Evolutionary conservation across 2,329 filamentous ascomycete genomes (phyloP).

Genomic region (Sarocladiaceae sp.): DNA sequence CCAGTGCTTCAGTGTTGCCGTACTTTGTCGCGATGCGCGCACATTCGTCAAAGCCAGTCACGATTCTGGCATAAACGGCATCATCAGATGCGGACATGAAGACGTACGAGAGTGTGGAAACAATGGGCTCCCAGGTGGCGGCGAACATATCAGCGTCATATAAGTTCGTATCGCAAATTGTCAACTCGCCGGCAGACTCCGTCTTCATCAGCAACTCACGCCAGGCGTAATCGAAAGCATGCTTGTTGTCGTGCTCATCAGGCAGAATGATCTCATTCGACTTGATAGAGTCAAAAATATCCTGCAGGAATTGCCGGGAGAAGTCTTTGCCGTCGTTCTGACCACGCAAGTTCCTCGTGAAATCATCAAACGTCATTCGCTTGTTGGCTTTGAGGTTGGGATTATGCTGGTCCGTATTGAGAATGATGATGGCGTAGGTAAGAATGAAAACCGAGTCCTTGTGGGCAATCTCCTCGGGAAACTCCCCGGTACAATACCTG

Average conservation of each 20-base stretch:
- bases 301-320: slow-evolving; percentile 73
- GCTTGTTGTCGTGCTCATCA: slow-evolving; percentile 94
- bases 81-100: slow-evolving; percentile 99
- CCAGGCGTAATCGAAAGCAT: slow-evolving; percentile 97
- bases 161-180: slow-evolving; percentile 84
- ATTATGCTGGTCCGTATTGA: slow-evolving; percentile 97
- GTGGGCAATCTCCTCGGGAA: slow-evolving; percentile 72
- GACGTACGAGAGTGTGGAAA: slow-evolving; percentile 93
- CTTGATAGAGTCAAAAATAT: slow-evolving; percentile 88
- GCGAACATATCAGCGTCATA: slow-evolving; percentile 98
- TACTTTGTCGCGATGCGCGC: slow-evolving; percentile 88
- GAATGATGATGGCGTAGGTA: slow-evolving; percentile 93
- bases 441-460: slow-evolving; percentile 87
- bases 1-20: slow-evolving; percentile 76
- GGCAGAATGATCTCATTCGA: slow-evolving; percentile 93
- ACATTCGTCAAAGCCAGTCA: slow-evolving; percentile 94
- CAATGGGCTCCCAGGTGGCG: slow-evolving; percentile 90
- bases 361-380: slow-evolving; percentile 81
- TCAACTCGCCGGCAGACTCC: slow-evolving; percentile 66
- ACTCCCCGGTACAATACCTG: slow-evolving; percentile 69
- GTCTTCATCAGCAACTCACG: slow-evolving; percentile 88
- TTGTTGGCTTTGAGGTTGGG: slow-evolving; percentile 75
- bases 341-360: slow-evolving; percentile 83
- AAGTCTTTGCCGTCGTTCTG: slow-evolving; percentile 87
- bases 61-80: slow-evolving; percentile 86